Evolutionary conservation across 2,329 filamentous ascomycete genomes (phyloP).

Genomic region (Arachnopeziza araneosa): DNA sequence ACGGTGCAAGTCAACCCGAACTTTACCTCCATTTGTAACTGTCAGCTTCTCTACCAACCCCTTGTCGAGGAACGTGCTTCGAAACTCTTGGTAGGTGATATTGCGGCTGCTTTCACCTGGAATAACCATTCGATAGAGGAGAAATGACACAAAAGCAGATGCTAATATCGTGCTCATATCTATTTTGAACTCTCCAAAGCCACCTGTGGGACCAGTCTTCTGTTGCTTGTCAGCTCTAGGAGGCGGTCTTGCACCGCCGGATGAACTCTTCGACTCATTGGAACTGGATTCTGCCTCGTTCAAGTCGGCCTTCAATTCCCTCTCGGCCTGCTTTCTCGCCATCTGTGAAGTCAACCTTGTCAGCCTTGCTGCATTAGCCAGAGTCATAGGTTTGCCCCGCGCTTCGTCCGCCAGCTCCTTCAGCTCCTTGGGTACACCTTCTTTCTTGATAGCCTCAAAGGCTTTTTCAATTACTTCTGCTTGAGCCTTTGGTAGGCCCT

Average conservation of each 20-base stretch:
- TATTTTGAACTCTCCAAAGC: conserved; percentile 22
- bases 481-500: conserved; percentile 57
- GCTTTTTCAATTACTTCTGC: conserved; percentile 52
- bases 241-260: conserved; percentile 10
- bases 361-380: conserved; percentile 26
- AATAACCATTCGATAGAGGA: conserved; percentile 59
- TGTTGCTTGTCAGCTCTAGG: conserved; percentile 31
- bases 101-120: conserved; percentile 64
- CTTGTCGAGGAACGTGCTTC: conserved; percentile 90
- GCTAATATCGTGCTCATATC: conserved; percentile 33
- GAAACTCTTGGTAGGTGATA: conserved; percentile 97
- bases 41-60: conserved; percentile 90
- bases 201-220: not conserved
- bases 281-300: conserved; percentile 26
- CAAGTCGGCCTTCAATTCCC: conserved; percentile 22
- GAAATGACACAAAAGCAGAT: conserved; percentile 54
- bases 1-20: conserved; percentile 75
- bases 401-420: conserved; percentile 33
- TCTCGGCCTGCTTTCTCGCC: conserved; percentile 24
- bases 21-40: conserved; percentile 70
- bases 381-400: conserved; percentile 21
- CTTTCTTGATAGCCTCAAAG: conserved; percentile 56
- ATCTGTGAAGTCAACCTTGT: conserved; percentile 33
- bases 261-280: conserved; percentile 16
- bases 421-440: conserved; percentile 61